Percentiles rank a stretch among this genome's conserved stretches.
These are phyloP conservation scores for Phialocephala sp. DNA, from an alignment of 2,329 filamentous ascomycete genomes.

Conservation along the genomic window DNA sequence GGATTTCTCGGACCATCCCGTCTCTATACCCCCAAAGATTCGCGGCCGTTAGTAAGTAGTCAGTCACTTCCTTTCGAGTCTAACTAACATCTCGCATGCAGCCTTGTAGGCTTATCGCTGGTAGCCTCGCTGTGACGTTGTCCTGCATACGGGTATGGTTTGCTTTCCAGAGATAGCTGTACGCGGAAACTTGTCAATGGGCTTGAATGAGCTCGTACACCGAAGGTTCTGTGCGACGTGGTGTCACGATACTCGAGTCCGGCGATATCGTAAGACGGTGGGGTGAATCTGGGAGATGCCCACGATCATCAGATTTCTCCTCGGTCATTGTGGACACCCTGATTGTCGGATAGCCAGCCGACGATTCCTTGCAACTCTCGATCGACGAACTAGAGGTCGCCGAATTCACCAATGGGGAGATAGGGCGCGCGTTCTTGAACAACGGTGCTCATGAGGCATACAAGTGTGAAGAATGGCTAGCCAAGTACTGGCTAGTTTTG, in stretches of 20 bases:
- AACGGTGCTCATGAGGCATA: neutral
- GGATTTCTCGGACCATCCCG: slow-evolving; percentile 11
- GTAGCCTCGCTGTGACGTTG: neutral
- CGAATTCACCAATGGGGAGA: neutral
- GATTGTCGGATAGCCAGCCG: neutral
- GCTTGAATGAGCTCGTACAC: neutral
- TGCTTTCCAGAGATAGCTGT: neutral
- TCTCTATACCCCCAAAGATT: neutral
- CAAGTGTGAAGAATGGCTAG: neutral
- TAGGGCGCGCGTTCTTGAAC: no score
- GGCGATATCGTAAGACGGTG: neutral
- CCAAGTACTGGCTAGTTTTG: neutral
- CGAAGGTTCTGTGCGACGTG: neutral
- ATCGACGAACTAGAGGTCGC: neutral
- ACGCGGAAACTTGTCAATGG: neutral
- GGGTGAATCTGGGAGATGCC: neutral
- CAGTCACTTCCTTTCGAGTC: neutral
- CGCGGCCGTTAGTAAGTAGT: neutral
- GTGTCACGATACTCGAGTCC: slow-evolving; percentile 5
- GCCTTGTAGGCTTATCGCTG: slow-evolving; percentile 10
- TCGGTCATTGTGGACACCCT: neutral
- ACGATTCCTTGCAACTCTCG: slow-evolving; percentile 1
- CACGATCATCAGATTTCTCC: neutral
- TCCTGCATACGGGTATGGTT: neutral
- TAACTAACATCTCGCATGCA: slow-evolving; percentile 9